Base-by-base conservation (phyloP, 352 stramenopile genomes). In the Globisporangium irregulare region DNA sequence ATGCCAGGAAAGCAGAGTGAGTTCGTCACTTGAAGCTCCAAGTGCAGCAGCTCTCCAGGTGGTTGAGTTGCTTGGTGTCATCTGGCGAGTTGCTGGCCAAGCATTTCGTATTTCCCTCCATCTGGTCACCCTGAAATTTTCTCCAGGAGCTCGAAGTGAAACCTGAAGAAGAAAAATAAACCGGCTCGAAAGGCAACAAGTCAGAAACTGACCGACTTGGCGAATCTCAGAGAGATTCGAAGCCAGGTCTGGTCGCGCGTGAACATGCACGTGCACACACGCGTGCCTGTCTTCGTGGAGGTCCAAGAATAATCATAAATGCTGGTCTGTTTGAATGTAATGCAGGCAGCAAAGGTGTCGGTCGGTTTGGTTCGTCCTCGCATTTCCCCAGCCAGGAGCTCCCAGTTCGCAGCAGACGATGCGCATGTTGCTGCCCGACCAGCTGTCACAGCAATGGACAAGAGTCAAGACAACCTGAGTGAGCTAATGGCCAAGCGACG, bases 401-500 rank as follows among this genome's bases (percentile, higher is more conserved):
- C 51, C 14, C 22, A 56, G 1, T 56, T 32, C 7, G 0, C n/a
- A 56, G 50, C 22, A 32, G 10, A n/a, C 3, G 10, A 10, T 56
- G n/a, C 9, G 9, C n/a, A 32, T n/a, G 50, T 56, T 27, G 22
- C 50, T 56, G n/a, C 50, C 22, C 25, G 9, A 56, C 50, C 50
- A 56, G n/a, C 50, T 56, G 50, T 56, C 50, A 57, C 51, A 34
- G 10, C 32, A 48, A 48, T 48, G 36, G 36, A 43, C 36, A 43
- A 43, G 36, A 43, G 36, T 43, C 36, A 43, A 12, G 9, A 14
- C 36, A 43, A 18, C 36, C 1, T 4, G 38, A 5, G 51, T 34
- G 51, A 58, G 51, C 51, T 58, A 58, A 58, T 58, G 51, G 24
- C 6, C 51, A 57, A 27, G 51, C 24, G 51, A 58, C 51, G 51